Conservation (phyloP, 1,284 basidiomycete species). For the Bothia castanella region DNA sequence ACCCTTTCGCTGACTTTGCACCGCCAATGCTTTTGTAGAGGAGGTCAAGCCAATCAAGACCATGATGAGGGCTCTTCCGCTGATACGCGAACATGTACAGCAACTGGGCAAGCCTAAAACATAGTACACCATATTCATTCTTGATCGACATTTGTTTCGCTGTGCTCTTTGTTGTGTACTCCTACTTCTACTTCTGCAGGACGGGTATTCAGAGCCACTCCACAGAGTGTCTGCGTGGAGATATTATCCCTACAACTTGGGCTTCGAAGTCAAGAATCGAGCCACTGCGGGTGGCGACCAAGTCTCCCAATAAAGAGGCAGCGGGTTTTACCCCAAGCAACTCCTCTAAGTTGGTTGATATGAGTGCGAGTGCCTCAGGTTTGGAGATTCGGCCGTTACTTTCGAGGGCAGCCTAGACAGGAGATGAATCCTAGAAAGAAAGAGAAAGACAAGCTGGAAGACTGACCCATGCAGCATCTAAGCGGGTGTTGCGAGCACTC, state of each 20-base stretch:
- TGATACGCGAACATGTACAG: slow-evolving; percentile 52
- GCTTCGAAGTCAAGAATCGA: slow-evolving; percentile 40
- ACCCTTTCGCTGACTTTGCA: slow-evolving; percentile 1
- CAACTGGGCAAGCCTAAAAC: slow-evolving; percentile 18
- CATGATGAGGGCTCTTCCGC: slow-evolving; percentile 57
- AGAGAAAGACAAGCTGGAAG: neutral
- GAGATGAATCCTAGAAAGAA: neutral
- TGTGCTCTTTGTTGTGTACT: slow-evolving; percentile 12
- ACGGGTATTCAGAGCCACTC: slow-evolving; percentile 26
- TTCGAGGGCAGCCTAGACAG: slow-evolving; percentile 24
- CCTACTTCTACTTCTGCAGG: slow-evolving; percentile 3
- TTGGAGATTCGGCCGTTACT: slow-evolving; percentile 26
- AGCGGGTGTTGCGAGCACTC: slow-evolving; percentile 59
- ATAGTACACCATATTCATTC: slow-evolving; percentile 11
- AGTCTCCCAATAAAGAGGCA: slow-evolving; percentile 34
- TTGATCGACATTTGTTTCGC: slow-evolving; percentile 1
- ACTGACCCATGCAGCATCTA: slow-evolving; percentile 41
- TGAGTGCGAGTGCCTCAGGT: slow-evolving; percentile 29
- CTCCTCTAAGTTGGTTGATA: slow-evolving; percentile 45
- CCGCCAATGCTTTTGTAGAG: slow-evolving; percentile 36
- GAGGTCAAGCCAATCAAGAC: slow-evolving; percentile 60
- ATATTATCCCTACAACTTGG: slow-evolving; percentile 48
- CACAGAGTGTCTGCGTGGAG: slow-evolving; percentile 32
- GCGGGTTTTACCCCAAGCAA: slow-evolving; percentile 44
- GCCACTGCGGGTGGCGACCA: slow-evolving; percentile 49